A percentile compares a stretch with the other conserved stretches of the same genome.
Conservation (phyloP, 495 filamentous ascomycete genomes). For the Aspergillus diversus region DNA sequence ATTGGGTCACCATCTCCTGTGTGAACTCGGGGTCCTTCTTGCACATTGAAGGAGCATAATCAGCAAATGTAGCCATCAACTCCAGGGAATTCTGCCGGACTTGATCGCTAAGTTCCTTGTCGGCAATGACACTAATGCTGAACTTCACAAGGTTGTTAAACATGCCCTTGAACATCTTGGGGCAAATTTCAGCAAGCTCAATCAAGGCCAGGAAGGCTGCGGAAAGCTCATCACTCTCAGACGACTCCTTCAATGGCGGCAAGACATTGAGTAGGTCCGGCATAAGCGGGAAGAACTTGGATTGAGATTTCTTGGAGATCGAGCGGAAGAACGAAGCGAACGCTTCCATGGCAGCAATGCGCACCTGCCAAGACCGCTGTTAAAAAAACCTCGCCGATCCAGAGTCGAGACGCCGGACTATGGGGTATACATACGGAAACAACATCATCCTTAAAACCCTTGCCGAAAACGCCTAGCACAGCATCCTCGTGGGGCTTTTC, state of each 20-base stretch:
- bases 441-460: slow-evolving; percentile 88
- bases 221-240: slow-evolving; percentile 86
- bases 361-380: slow-evolving; percentile 56
- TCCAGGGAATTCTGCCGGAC: slow-evolving; percentile 94
- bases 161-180: slow-evolving; percentile 93
- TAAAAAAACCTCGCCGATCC: not conserved
- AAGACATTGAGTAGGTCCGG: slow-evolving; percentile 91
- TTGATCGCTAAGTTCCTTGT: slow-evolving; percentile 89
- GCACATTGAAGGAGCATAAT: slow-evolving; percentile 91
- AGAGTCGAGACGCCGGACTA: not conserved
- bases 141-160: slow-evolving; percentile 93
- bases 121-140: slow-evolving; percentile 87
- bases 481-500: slow-evolving; percentile 91
- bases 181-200: slow-evolving; percentile 86
- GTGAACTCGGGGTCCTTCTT: slow-evolving; percentile 89
- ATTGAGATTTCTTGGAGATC: slow-evolving; percentile 80
- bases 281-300: slow-evolving; percentile 83
- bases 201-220: slow-evolving; percentile 89
- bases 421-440: slow-evolving; percentile 60
- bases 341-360: slow-evolving; percentile 92
- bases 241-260: slow-evolving; percentile 85
- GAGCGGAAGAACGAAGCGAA: slow-evolving; percentile 95
- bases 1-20: slow-evolving; percentile 97
- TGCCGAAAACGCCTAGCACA: slow-evolving; percentile 81
- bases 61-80: slow-evolving; percentile 97